Conservation (phyloP, 768 basidiomycete genomes). For the Lactifluus piperatus region DNA sequence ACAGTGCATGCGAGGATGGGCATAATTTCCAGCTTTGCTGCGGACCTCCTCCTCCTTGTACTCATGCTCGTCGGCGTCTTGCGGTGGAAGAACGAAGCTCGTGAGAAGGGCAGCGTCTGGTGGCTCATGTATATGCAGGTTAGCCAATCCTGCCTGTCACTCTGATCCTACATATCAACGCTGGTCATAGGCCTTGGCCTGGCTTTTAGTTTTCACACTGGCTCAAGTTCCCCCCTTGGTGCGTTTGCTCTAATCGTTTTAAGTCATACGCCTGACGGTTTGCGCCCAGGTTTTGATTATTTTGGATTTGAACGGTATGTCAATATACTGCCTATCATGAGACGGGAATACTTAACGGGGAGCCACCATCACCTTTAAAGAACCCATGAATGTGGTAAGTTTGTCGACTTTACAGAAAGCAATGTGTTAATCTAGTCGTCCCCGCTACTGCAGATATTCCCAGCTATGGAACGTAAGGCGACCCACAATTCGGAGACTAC, state of each 20-base stretch:
- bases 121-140: neutral
- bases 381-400: neutral
- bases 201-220: neutral
- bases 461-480: neutral
- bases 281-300: neutral
- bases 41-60: neutral
- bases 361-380: neutral
- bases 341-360: neutral
- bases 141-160: neutral
- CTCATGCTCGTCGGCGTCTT: conserved; percentile 1
- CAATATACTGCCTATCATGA: neutral
- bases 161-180: neutral
- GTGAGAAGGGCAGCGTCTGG: neutral
- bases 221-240: neutral
- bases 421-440: neutral
- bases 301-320: conserved; percentile 1
- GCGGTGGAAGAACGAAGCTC: neutral
- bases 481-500: neutral
- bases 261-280: neutral
- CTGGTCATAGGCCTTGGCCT: neutral
- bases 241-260: neutral
- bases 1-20: neutral
- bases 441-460: neutral
- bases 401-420: neutral
- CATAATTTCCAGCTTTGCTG: neutral